Evolutionary conservation across 257 asterid genomes (phyloP).

Genomic region (Solanum chmielewskii): DNA sequence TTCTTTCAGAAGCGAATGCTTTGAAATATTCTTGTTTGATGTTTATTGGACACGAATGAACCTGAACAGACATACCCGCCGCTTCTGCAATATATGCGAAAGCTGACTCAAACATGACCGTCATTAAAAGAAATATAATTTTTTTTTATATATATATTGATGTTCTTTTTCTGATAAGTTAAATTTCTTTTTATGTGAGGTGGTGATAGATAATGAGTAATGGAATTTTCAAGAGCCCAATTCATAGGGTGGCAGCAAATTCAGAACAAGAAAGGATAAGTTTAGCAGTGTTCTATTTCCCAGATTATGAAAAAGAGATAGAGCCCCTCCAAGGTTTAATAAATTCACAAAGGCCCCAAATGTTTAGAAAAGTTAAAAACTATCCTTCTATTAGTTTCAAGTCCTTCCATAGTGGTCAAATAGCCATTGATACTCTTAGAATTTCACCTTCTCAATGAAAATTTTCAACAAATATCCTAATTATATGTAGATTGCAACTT

Average conservation of each 20-base stretch:
- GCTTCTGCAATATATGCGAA: no score
- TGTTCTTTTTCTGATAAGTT: neutral
- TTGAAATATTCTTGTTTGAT: no score
- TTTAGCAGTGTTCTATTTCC: neutral
- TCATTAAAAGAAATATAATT: no score
- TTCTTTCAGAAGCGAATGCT: no score
- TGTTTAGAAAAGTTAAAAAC: neutral
- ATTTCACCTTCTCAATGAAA: neutral
- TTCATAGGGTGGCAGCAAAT: neutral
- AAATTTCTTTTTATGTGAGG: neutral
- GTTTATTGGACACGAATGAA: no score
- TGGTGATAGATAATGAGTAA: neutral
- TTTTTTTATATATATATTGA: no score
- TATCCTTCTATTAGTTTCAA: neutral
- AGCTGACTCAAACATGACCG: neutral
- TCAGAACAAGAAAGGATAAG: neutral
- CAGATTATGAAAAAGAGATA: neutral
- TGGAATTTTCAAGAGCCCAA: neutral
- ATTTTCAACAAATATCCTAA: neutral
- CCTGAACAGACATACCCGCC: accelerated
- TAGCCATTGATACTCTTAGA: neutral
- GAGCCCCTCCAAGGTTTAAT: neutral
- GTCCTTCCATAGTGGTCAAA: neutral
- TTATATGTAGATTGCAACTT: neutral
- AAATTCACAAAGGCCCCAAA: neutral